phyloP scores from a whole-genome alignment of 805 yeast genomes.

The Ogataea dorogensis region DNA sequence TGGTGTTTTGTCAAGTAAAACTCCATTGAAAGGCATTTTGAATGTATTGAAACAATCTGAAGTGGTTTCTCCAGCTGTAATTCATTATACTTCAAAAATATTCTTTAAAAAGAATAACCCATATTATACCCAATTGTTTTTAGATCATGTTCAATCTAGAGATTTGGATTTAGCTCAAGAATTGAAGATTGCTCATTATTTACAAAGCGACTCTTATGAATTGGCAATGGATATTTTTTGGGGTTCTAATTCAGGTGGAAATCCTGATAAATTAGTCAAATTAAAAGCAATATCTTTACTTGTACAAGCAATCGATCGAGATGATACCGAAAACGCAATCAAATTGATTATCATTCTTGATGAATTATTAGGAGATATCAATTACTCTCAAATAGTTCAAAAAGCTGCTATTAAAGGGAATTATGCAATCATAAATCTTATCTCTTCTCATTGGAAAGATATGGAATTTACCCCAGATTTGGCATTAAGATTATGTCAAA shows the following conservation, averaged over 20 bases:
- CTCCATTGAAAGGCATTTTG: background rate
- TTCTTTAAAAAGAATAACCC: slow-evolving; percentile 13
- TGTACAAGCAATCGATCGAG: slow-evolving; percentile 19
- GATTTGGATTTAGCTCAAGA: background rate
- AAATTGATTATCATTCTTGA: slow-evolving; percentile 10
- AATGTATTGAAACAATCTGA: background rate
- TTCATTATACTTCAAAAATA: slow-evolving; percentile 8
- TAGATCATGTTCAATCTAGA: slow-evolving; percentile 6
- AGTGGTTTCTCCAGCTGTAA: background rate
- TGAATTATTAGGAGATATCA: slow-evolving; percentile 6
- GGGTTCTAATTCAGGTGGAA: slow-evolving; percentile 5
- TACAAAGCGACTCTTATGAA: slow-evolving; percentile 24
- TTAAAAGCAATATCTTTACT: slow-evolving; percentile 18
- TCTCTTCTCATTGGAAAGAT: slow-evolving; percentile 5
- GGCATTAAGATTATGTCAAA: slow-evolving; percentile 3
- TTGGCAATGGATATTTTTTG: slow-evolving; percentile 23
- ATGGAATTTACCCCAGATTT: slow-evolving; percentile 8
- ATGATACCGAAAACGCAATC: slow-evolving; percentile 22
- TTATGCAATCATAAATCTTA: slow-evolving; percentile 2
- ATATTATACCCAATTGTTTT: slow-evolving; percentile 14
- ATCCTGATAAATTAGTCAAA: slow-evolving; percentile 1
- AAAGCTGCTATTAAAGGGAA: slow-evolving; percentile 12
- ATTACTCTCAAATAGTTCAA: slow-evolving; percentile 16
- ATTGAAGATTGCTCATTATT: slow-evolving; percentile 19
- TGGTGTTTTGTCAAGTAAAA: no score